Evolutionary conservation across 495 filamentous ascomycete genomes (phyloP).

Genomic region (Aspergillus leporis): DNA sequence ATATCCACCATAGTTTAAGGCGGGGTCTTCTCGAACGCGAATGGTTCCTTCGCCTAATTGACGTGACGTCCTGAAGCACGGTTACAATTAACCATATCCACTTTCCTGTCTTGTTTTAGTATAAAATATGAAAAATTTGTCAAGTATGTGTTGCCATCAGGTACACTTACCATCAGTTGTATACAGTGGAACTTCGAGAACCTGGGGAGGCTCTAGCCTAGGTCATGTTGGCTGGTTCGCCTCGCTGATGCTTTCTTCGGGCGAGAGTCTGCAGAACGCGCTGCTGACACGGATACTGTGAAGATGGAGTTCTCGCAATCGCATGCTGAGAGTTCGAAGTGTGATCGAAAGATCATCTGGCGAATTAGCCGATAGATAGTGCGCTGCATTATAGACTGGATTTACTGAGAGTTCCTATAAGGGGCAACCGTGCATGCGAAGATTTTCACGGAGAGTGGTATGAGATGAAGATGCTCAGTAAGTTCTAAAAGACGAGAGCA

Average conservation of each 20-base stretch:
- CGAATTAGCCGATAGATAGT: neutral
- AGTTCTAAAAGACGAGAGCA: neutral
- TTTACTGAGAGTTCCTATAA: neutral
- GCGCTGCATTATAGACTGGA: neutral
- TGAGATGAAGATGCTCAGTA: neutral
- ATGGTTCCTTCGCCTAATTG: too few relatives aligned
- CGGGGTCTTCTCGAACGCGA: too few relatives aligned
- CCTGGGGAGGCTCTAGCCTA: neutral
- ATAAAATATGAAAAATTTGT: neutral
- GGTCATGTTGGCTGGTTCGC: constrained; percentile 2
- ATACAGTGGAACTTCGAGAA: neutral
- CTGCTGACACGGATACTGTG: constrained; percentile 7
- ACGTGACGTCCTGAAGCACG: too few relatives aligned
- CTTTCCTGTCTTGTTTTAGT: neutral
- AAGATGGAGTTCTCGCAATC: constrained; percentile 5
- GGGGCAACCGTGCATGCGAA: neutral
- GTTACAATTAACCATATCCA: too few relatives aligned
- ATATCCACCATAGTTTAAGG: too few relatives aligned
- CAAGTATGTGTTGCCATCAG: too few relatives aligned
- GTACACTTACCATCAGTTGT: constrained; percentile 12
- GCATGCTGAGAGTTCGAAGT: constrained; percentile 2
- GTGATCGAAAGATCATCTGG: constrained; percentile 2
- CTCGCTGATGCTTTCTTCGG: neutral
- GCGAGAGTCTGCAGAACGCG: neutral
- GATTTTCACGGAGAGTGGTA: neutral